These are phyloP conservation scores for Globisporangium sylvaticum DNA, from an alignment of 352 stramenopile species.

Conservation along the genomic window DNA sequence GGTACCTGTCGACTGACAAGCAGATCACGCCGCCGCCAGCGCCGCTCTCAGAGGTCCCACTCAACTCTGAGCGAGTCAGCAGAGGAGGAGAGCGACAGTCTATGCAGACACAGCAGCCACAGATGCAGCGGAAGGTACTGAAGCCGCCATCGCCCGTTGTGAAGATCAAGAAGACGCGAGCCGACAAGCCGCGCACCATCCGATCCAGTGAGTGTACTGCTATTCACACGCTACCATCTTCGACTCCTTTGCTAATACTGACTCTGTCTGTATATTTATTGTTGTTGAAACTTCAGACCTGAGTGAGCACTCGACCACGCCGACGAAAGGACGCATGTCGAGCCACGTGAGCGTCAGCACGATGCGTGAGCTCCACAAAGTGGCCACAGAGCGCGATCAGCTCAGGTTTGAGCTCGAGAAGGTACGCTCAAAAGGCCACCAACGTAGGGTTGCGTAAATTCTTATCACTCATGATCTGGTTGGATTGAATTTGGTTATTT, in stretches of 20 bases:
- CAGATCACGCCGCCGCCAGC: slow-evolving; percentile 9
- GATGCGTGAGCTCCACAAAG: slow-evolving; percentile 54
- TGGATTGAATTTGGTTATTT: not conserved
- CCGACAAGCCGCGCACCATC: not conserved
- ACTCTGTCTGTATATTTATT: not conserved
- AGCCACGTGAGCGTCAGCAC: slow-evolving; percentile 24
- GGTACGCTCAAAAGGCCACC: slow-evolving; percentile 15
- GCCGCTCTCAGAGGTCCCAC: not conserved
- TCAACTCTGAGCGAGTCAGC: not conserved
- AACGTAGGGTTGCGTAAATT: not conserved
- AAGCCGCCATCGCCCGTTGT: not conserved
- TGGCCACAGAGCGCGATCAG: slow-evolving; percentile 72
- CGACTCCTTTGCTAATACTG: not conserved
- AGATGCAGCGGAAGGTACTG: not conserved
- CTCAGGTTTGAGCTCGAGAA: slow-evolving; percentile 73
- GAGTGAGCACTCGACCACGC: slow-evolving; percentile 23
- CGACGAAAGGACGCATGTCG: slow-evolving; percentile 10
- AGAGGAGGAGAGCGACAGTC: not conserved
- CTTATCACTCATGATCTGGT: not conserved
- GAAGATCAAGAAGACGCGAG: slow-evolving; percentile 11
- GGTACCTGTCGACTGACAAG: slow-evolving; percentile 23
- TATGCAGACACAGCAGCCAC: not conserved
- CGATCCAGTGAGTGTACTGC: slow-evolving; percentile 14
- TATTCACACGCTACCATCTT: not conserved
- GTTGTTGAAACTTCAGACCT: slow-evolving; percentile 5